Evolutionary conservation across 257 asterid genomes (phyloP), one percentile per base, ranked within the genome.

Genomic region (Phtheirospermum japonicum): DNA sequence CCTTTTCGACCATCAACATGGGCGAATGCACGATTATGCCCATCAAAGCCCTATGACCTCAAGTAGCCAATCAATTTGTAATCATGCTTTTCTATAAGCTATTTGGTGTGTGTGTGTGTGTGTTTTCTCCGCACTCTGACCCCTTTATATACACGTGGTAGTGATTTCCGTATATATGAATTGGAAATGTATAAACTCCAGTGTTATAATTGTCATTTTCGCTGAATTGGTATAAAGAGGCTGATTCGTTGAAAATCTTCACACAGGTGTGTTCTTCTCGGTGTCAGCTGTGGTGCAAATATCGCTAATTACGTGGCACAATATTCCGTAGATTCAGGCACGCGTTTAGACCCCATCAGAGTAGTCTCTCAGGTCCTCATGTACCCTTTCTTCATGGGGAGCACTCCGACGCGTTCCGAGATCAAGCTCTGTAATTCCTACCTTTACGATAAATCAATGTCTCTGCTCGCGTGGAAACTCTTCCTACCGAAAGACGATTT

Each of bases 301-400:
- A 86, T 89, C 6, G 92, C 84, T 0, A 85, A 89, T 71, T 69
- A 81, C 32, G 81, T 89, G 2, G 68, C 94, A 13, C 77, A 73
- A 68, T 75, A 79, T 45, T 77, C 88, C 8, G 83, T 81, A 7
- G 74, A 76, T 65, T 79, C 85, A 0, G 79, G 92, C 32, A 83
- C 78, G 16, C 82, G 68, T 59, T 66, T 89, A 63, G 90, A 86
- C 69, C 94, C 94, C 0, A 57, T 89, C 46, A 79, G 71, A 69
- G 85, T 89, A 62, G 97, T 89, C 8, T 95, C 97, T n/a, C 97
- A 89, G 74, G 82, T 89, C 56, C 85, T 89, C 28, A 73, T 89
- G 86, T 81, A 80, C 77, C 97, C 95, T 45, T 87, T 89, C 79
- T 86, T 87, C 86, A 81, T 80, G 0, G 94, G 95, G 59, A 86